Percentiles rank a stretch among this genome's conserved stretches.
These are phyloP conservation scores for Lunularia cruciata DNA, from an alignment of 225 moss, liverwort and hornwort species.

Conservation along the genomic window DNA sequence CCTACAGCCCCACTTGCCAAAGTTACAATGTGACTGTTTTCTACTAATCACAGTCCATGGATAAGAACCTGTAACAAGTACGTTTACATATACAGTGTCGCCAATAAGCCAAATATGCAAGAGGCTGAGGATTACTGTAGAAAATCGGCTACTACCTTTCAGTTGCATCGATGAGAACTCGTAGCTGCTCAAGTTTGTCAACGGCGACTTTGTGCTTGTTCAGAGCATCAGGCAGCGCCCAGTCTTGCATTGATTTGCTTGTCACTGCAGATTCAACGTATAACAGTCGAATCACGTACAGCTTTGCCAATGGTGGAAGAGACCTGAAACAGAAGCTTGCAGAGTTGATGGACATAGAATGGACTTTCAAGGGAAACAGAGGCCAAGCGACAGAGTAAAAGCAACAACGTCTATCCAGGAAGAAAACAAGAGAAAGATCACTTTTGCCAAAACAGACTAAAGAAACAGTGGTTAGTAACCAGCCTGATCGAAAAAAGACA, in stretches of 20 bases:
- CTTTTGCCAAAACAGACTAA: too few species aligned
- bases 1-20: constrained; percentile 21
- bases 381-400: background rate
- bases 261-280: constrained; percentile 67
- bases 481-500: too few species aligned
- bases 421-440: too few species aligned
- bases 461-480: too few species aligned
- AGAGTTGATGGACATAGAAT: background rate
- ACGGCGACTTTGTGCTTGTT: constrained; percentile 80
- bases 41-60: too few species aligned
- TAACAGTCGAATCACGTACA: constrained; percentile 79
- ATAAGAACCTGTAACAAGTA: background rate
- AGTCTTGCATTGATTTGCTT: constrained; percentile 68
- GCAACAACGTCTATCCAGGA: too few species aligned
- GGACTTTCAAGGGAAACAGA: background rate
- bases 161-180: constrained; percentile 56
- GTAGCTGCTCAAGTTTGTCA: constrained; percentile 73
- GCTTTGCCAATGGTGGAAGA: constrained; percentile 79
- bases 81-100: too few species aligned
- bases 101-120: background rate
- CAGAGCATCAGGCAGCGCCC: constrained; percentile 69
- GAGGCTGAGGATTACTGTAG: background rate
- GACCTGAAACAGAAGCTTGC: constrained; percentile 56
- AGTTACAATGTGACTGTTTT: too few species aligned
- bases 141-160: constrained; percentile 49